Base-by-base conservation (phyloP, 768 basidiomycete genomes). In the Rhodotorula graminis region DNA sequence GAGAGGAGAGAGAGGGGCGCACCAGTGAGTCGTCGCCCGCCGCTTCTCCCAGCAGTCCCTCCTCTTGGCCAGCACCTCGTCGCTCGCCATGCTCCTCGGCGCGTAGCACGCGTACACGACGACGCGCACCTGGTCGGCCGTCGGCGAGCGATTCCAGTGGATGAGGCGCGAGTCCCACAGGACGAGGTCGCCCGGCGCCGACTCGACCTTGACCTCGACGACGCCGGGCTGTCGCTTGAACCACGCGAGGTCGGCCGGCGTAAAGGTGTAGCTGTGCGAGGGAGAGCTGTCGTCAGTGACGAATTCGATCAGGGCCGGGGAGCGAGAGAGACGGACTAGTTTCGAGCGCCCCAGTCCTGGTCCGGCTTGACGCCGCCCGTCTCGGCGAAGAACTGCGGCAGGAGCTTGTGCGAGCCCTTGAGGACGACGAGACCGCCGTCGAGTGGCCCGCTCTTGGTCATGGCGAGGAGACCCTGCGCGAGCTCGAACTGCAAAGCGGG, bases 171-270 rank as follows among this genome's bases (percentile, higher is more conserved):
- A 57, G 78, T 81, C 79, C 80, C 81, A 82, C 0, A 81, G 68
- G 37, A 81, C 74, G 31, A 81, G 69, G 60, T 80, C 80, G 40
- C 80, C 80, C 5, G 78, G 78, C 33, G 76, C 73, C 12, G 75
- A 73, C 42, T 69, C 65, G 27, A 80, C 77, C 69, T 81, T 81
- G 62, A 76, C 65, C 70, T 73, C 78, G 56, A 77, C 75, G 64
- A 76, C 79, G 21, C 80, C 80, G 23, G 52, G 18, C 27, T 74
- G 73, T 37, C 77, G 78, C n/a, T 69, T 57, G 33, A 78, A 74
- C 80, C 80, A 81, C 57, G 77, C 59, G n/a, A 79, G 59, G 59
- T 78, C 76, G 23, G 76, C 74, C 25, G 70, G 63, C 37, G 74
- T 77, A 61, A 71, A 78, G 19, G 52, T 57, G 56, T 70, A 70